Evolutionary conservation across 441 rosid genomes (phyloP).

Genomic region (Kokia cookei): DNA sequence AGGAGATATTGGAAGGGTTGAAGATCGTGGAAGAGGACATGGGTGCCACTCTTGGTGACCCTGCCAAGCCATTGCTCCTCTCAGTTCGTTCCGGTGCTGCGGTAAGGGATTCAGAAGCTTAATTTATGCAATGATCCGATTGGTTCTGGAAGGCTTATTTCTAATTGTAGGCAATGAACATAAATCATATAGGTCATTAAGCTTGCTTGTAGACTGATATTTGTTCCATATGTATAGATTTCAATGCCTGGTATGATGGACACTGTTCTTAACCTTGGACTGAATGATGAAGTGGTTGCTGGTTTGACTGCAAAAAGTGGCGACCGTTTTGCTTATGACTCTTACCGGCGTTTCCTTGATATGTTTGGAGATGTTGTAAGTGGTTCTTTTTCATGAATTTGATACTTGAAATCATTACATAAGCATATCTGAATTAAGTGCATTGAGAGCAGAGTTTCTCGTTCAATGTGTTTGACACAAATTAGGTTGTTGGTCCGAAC

Average conservation of each 20-base stretch:
- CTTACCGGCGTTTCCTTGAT: conserved; percentile 85
- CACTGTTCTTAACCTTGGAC: conserved; percentile 91
- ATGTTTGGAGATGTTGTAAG: conserved; percentile 95
- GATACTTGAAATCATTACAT: not conserved
- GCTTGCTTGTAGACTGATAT: not conserved
- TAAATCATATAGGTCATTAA: not conserved
- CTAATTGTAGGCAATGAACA: not conserved
- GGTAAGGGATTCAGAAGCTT: conserved; percentile 29
- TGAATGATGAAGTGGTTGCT: conserved; percentile 73
- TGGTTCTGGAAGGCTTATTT: not conserved
- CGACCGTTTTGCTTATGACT: conserved; percentile 86
- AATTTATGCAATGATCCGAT: not conserved
- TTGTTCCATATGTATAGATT: conserved; percentile 34
- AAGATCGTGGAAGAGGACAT: conserved; percentile 59
- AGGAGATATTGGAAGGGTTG: conserved; percentile 69
- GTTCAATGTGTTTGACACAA: not conserved
- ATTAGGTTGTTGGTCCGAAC: not conserved
- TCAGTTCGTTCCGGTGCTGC: conserved; percentile 99
- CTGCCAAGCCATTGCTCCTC: conserved; percentile 83
- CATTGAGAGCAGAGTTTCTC: not conserved
- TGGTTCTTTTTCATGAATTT: conserved; percentile 7
- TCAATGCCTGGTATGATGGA: conserved; percentile 99
- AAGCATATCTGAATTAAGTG: not conserved
- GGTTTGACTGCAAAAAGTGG: conserved; percentile 83
- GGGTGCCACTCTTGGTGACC: conserved; percentile 82